phyloP scores from a whole-genome alignment of 2,329 filamentous ascomycete genomes.

The Diaporthe humulicola region DNA sequence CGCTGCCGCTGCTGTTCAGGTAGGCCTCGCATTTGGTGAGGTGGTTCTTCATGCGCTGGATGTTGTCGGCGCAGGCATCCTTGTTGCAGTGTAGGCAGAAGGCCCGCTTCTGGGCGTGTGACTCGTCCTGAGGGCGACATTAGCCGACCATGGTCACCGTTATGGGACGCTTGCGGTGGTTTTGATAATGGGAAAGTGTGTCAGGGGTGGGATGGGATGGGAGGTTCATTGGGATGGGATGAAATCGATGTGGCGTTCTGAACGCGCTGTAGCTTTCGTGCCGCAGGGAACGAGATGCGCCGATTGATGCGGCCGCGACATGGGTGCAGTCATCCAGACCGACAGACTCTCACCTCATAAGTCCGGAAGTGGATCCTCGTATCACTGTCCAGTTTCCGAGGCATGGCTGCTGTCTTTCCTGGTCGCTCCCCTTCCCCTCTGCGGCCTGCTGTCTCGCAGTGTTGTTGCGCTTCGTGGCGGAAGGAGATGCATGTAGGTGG shows the following conservation, averaged over 20 bases:
- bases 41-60: conserved; percentile 41
- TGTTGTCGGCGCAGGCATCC: conserved; percentile 40
- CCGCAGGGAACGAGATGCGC: neutral
- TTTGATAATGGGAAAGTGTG: neutral
- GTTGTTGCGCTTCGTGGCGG: neutral
- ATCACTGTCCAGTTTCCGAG: conserved; percentile 38
- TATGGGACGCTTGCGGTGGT: neutral
- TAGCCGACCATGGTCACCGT: neutral
- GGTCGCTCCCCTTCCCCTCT: conserved; percentile 14
- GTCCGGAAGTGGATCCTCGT: conserved; percentile 35
- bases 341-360: conserved; percentile 35
- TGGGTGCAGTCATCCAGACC: neutral
- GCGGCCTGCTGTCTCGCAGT: conserved; percentile 17
- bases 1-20: conserved; percentile 32
- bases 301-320: neutral
- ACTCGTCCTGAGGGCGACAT: conserved; percentile 33
- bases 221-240: neutral
- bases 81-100: conserved; percentile 39
- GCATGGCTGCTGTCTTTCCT: conserved; percentile 3
- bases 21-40: conserved; percentile 36
- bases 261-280: conserved; percentile 29
- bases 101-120: conserved; percentile 38
- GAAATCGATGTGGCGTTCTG: conserved; percentile 11
- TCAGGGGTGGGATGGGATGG: neutral
- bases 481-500: neutral